Conservation (phyloP, 768 basidiomycete species). For the Suillus subaureus region DNA sequence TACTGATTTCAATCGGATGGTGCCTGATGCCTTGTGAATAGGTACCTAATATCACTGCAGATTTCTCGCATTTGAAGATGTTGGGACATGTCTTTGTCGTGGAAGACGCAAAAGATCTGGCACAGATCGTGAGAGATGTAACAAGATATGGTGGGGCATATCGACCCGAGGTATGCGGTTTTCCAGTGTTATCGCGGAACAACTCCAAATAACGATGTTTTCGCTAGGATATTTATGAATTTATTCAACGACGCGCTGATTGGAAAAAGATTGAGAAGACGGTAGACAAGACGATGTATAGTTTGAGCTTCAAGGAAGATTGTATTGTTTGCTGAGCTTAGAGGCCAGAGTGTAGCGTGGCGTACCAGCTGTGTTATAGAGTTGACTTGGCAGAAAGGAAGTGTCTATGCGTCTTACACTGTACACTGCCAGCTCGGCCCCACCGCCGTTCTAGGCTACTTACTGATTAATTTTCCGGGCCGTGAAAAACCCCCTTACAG, state of each 20-base stretch:
- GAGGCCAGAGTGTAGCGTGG: not conserved
- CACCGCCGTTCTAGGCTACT: too few relatives aligned
- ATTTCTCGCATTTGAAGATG: slow-evolving; percentile 97
- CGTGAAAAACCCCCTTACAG: too few relatives aligned
- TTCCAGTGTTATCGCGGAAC: not conserved
- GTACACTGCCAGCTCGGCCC: too few relatives aligned
- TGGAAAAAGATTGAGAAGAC: slow-evolving; percentile 99
- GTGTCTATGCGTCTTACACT: too few relatives aligned
- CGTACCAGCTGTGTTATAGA: not conserved
- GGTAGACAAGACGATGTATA: slow-evolving; percentile 95
- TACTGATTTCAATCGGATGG: not conserved
- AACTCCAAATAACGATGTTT: not conserved
- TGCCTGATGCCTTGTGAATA: slow-evolving; percentile 23
- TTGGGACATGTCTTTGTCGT: slow-evolving; percentile 96
- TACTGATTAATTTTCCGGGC: too few relatives aligned
- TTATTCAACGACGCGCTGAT: slow-evolving; percentile 90
- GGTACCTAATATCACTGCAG: slow-evolving; percentile 80
- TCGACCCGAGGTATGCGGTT: slow-evolving; percentile 75
- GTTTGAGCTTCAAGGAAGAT: slow-evolving; percentile 90
- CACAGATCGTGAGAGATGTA: slow-evolving; percentile 94
- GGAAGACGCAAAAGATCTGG: slow-evolving; percentile 93
- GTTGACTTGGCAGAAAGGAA: too few relatives aligned
- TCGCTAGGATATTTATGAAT: slow-evolving; percentile 87
- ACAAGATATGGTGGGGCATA: slow-evolving; percentile 95
- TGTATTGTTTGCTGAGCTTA: slow-evolving; percentile 53